Percentiles rank a stretch among this genome's conserved stretches.
These are phyloP conservation scores for Cyclotella sp. DNA, from an alignment of 108 stramenopile genomes.

Conservation along the genomic window DNA sequence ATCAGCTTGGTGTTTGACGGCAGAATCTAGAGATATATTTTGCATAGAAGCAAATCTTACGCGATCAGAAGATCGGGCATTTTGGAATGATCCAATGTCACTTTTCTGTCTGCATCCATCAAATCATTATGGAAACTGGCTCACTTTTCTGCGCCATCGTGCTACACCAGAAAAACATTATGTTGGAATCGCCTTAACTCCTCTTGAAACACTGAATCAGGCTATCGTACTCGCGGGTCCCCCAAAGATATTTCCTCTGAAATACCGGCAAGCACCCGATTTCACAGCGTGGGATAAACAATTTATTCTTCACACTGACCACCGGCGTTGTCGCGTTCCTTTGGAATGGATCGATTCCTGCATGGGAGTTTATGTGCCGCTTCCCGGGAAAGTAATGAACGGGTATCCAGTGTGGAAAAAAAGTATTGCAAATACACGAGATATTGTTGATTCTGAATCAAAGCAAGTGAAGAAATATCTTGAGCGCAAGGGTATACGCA, in stretches of 20 bases:
- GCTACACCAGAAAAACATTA: too few species aligned
- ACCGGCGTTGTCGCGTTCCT: slow-evolving; percentile 3
- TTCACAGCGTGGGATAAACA: slow-evolving; percentile 17
- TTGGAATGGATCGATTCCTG: slow-evolving; percentile 5
- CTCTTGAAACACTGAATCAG: too few species aligned
- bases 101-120: too few species aligned
- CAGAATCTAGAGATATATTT: too few species aligned
- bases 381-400: neutral
- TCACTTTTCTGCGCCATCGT: too few species aligned
- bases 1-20: too few species aligned
- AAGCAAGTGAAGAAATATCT: neutral
- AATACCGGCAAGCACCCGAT: slow-evolving; percentile 7
- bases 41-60: too few species aligned
- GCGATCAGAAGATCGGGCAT: too few species aligned
- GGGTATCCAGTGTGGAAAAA: slow-evolving; percentile 32
- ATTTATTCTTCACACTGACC: slow-evolving; percentile 24
- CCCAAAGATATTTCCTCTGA: neutral
- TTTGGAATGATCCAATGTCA: too few species aligned
- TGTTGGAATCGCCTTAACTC: too few species aligned
- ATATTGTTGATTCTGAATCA: slow-evolving; percentile 1
- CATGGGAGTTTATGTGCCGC: slow-evolving; percentile 27
- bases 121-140: too few species aligned
- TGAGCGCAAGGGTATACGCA: slow-evolving; percentile 12
- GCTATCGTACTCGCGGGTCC: too few species aligned
- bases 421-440: neutral